These are phyloP conservation scores for Fusarium agapanthi DNA, from an alignment of 2,329 filamentous ascomycete genomes.

Conservation along the genomic window DNA sequence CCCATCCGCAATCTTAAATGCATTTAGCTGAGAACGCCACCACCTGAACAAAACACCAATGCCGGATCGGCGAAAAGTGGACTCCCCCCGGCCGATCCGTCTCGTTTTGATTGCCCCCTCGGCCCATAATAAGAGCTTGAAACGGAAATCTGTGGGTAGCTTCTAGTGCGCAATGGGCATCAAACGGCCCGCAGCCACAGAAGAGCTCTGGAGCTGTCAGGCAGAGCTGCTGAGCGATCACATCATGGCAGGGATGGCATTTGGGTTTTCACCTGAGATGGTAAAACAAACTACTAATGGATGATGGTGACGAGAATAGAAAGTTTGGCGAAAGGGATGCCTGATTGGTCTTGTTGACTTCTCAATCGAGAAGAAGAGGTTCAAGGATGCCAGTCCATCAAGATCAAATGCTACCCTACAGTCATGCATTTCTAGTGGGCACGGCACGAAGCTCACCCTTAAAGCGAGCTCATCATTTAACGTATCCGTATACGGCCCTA, in stretches of 20 bases:
- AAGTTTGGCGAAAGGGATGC: neutral
- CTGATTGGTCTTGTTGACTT: neutral
- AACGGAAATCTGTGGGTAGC: neutral
- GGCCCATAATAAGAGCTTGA: conserved; percentile 19
- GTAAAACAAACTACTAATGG: conserved; percentile 14
- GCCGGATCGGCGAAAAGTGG: conserved; percentile 15
- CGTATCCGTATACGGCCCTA: neutral
- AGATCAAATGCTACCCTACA: neutral
- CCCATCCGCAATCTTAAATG: conserved; percentile 17
- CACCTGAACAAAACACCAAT: conserved; percentile 15
- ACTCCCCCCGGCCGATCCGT: conserved; percentile 12
- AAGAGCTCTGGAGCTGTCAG: neutral
- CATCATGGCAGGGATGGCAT: neutral
- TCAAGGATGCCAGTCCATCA: neutral
- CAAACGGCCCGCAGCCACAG: conserved; percentile 10
- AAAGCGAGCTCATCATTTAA: neutral
- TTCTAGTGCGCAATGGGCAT: neutral
- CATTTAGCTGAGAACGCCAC: conserved; percentile 6
- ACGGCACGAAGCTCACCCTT: neutral
- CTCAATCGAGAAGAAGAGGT: neutral
- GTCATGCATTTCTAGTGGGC: neutral
- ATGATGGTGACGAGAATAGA: neutral
- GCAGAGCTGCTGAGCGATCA: neutral
- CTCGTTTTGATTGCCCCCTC: conserved; percentile 14
- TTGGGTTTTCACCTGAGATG: conserved; percentile 10